These are phyloP conservation scores for Eucommia ulmoides DNA, from an alignment of 257 asterid species.

Conservation along the genomic window DNA sequence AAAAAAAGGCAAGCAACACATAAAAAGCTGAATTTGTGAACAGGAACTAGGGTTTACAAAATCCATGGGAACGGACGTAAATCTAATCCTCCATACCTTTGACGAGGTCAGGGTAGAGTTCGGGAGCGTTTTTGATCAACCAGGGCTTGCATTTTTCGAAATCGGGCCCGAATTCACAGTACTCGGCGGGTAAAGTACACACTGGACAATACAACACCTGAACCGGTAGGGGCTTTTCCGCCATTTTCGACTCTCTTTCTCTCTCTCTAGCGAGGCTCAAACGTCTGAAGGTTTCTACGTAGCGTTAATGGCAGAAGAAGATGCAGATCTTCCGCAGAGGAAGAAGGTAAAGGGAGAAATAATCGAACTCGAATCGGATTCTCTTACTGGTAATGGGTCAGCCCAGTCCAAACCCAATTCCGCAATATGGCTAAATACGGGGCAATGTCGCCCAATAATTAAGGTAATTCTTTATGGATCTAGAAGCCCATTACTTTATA, in stretches of 20 bases:
- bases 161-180: slow-evolving; percentile 89
- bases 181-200: slow-evolving; percentile 92
- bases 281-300: slow-evolving; percentile 73
- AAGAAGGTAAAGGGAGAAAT: too few relatives aligned
- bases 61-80: not conserved
- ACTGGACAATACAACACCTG: slow-evolving; percentile 67
- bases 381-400: too few relatives aligned
- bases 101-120: slow-evolving; percentile 71
- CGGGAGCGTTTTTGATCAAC: slow-evolving; percentile 72
- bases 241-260: not conserved
- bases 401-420: too few relatives aligned
- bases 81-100: too few relatives aligned
- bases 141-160: slow-evolving; percentile 96
- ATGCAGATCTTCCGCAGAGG: too few relatives aligned
- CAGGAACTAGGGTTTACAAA: slow-evolving; percentile 13
- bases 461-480: too few relatives aligned
- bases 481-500: too few relatives aligned
- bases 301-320: too few relatives aligned
- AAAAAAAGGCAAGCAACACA: not conserved
- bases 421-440: too few relatives aligned
- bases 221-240: not conserved
- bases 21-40: not conserved
- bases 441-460: too few relatives aligned
- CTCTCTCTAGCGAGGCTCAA: not conserved
- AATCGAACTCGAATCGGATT: too few relatives aligned